Base-by-base conservation (phyloP, 2,329 filamentous ascomycete genomes). In the Aureobasidium leucospermi region DNA sequence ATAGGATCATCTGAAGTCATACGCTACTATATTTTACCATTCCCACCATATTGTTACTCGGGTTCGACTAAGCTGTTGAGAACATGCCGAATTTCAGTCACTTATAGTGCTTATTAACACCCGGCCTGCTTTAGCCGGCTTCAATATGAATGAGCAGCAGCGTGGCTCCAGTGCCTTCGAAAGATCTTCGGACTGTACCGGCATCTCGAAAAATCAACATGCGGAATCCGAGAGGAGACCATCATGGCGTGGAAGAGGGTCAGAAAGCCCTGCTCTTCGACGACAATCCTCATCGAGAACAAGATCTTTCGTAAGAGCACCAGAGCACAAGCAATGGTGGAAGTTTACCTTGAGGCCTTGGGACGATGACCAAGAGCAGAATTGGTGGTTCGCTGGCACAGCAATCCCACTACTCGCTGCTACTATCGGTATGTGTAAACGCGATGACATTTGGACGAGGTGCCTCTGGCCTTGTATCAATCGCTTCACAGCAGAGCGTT, bases 381-480 rank as follows among this genome's bases (percentile, higher is more conserved):
- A 68, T 58, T 72, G 70, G 70, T 72, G 70, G 70, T 71, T 72
- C 53, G 70, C 70, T 4, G 68, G 67, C 16, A 72, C 69, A 4
- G 70, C 69, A 16, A 71, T 72, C 13, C 70, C 70, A 10, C 34
- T 58, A 5, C 45, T 58, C 23, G 55, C 55, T 4, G 55, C 55
- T 9, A 49, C 55, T 15, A 48, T 58, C n/a, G 52, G 52, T 56
- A 56, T 10, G 52, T 56, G n/a, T 23, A 7, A 28, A 5, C 10
- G 7, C 4, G 38, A 19, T 6, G 28, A 16, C 13, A 32, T 10
- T n/a, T 13, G n/a, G 36, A 36, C n/a, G 1, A 5, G 9, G 7
- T 38, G 41, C 13, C 19, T 11, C n/a, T 31, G 15, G 34, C 11
- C 2, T 13, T 5, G 32, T 16, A 13, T 39, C 2, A 1, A 15